phyloP scores from a whole-genome alignment of 257 asterid genomes.

The Nicotiana noctiflora region DNA sequence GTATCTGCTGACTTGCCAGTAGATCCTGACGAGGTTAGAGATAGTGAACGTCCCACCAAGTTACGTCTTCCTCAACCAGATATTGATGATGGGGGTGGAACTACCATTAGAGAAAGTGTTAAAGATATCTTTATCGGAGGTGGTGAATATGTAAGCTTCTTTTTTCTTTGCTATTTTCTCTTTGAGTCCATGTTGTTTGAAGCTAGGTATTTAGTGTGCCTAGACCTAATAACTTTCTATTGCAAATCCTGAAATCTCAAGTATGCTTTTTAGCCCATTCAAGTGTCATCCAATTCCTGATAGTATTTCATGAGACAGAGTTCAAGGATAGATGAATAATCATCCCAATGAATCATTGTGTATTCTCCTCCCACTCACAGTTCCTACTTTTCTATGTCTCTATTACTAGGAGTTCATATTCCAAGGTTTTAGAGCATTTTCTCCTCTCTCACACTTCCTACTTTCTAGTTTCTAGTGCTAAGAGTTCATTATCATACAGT shows the following conservation, averaged over 20 bases:
- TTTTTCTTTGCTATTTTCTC: background rate
- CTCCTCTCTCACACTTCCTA: too few species aligned
- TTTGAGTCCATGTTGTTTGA: background rate
- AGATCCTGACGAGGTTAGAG: conserved; percentile 96
- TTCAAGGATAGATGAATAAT: background rate
- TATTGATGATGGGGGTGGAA: conserved; percentile 48
- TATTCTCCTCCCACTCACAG: background rate
- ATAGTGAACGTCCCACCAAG: conserved; percentile 90
- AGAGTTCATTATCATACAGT: too few species aligned
- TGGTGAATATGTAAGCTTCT: conserved; percentile 79
- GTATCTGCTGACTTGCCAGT: conserved; percentile 84
- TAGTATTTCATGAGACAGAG: background rate
- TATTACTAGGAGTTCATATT: too few species aligned
- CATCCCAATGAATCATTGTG: background rate
- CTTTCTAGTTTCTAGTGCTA: too few species aligned
- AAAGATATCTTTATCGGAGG: conserved; percentile 81
- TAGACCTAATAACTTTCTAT: background rate
- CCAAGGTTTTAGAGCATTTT: too few species aligned
- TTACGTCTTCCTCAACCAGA: conserved; percentile 85
- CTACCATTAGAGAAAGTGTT: conserved; percentile 84
- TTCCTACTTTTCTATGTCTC: background rate
- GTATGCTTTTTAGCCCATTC: background rate
- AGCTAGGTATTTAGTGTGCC: background rate
- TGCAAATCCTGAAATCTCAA: background rate
- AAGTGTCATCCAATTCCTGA: background rate